A percentile compares a stretch with the other conserved stretches of the same genome.
Evolutionary conservation across 2,329 filamentous ascomycete species (phyloP).

Genomic region (Penicillium sp.): DNA sequence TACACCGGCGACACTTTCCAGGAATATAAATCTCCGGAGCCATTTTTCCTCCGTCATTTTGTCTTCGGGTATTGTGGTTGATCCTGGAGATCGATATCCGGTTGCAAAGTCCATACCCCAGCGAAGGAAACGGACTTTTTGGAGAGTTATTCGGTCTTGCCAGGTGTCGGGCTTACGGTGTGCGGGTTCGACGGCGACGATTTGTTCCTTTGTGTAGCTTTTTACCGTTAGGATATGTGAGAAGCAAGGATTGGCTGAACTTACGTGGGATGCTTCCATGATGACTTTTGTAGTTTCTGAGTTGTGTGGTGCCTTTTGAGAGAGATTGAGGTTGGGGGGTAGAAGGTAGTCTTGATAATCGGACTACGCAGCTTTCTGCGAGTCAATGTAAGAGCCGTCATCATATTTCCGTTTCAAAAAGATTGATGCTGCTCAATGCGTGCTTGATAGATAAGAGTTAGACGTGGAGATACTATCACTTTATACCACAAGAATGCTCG

Average conservation of each 20-base stretch:
- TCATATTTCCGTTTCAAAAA: no score
- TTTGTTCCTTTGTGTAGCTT: conserved; percentile 72
- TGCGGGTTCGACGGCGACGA: conserved; percentile 69
- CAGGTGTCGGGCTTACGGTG: conserved; percentile 72
- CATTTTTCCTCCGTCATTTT: conserved; percentile 82
- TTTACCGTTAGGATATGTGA: background rate
- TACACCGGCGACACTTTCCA: conserved; percentile 91
- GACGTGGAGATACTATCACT: background rate
- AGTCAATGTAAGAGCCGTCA: no score
- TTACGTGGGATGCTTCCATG: conserved; percentile 48
- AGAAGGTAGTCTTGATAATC: no score
- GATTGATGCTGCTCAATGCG: no score
- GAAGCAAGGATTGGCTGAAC: conserved; percentile 2
- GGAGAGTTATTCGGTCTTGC: conserved; percentile 77
- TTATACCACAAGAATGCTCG: background rate
- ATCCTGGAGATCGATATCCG: conserved; percentile 71
- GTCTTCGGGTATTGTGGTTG: conserved; percentile 55
- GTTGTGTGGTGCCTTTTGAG: background rate
- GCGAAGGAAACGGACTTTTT: conserved; percentile 71
- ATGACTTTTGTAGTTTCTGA: conserved; percentile 18
- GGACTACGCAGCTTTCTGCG: no score
- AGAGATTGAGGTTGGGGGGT: no score
- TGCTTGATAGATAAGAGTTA: no score
- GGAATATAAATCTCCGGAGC: conserved; percentile 84
- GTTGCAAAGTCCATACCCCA: conserved; percentile 83